Conservation (phyloP, 331 rosid genomes). For the Erythrophleum ivorense region DNA sequence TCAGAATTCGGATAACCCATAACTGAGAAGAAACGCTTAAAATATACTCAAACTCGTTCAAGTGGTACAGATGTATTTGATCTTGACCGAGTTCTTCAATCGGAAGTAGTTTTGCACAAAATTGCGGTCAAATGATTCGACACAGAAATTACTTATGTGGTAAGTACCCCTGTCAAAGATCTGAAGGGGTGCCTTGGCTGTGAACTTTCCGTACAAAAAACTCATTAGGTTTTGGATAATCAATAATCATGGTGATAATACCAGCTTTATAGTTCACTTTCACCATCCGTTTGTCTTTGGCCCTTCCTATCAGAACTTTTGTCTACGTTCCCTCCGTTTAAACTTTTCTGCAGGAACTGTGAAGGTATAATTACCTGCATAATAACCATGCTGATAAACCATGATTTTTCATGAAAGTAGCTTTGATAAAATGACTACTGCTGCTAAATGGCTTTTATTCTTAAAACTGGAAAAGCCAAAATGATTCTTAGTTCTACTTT, state of each 20-base stretch:
- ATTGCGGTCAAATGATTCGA: not conserved
- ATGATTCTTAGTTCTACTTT: not conserved
- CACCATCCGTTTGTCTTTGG: not conserved
- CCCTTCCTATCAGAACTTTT: not conserved
- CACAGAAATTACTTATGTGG: not conserved
- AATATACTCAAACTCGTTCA: not conserved
- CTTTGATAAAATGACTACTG: not conserved
- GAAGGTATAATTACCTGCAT: not conserved
- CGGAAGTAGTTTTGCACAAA: not conserved
- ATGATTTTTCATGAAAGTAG: no score
- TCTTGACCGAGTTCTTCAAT: not conserved
- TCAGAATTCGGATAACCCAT: not conserved
- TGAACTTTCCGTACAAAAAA: not conserved
- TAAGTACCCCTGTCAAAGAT: not conserved
- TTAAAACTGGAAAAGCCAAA: not conserved
- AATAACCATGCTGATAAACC: not conserved
- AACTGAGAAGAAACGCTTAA: not conserved
- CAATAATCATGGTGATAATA: not conserved
- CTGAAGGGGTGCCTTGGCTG: not conserved
- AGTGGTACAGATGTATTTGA: not conserved
- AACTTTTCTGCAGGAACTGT: constrained; percentile 6
- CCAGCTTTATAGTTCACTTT: not conserved
- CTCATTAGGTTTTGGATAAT: not conserved
- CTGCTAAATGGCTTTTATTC: not conserved
- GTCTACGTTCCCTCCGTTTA: not conserved